Percentiles rank a stretch among this genome's conserved stretches.
Evolutionary conservation across 2,329 filamentous ascomycete genomes (phyloP).

Genomic region (Colletotrichum eremochloae): DNA sequence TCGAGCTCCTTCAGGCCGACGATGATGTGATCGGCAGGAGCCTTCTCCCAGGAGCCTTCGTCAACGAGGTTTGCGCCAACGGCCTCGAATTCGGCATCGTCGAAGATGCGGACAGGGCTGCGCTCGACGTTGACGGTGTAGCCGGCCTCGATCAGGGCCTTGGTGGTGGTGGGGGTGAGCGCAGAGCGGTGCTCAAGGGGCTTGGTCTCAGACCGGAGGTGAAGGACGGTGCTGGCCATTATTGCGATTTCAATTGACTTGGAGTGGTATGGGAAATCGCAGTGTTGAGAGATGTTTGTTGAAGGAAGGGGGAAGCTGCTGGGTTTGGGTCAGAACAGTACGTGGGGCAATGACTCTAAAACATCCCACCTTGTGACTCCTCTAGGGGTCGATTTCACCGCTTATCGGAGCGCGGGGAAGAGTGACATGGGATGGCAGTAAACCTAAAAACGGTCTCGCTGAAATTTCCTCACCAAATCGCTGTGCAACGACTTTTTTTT

Average conservation of each 20-base stretch:
- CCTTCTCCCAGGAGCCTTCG: slow-evolving; percentile 76
- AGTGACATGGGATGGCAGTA: slow-evolving; percentile 34
- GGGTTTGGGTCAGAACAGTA: slow-evolving; percentile 19
- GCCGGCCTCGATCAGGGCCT: slow-evolving; percentile 75
- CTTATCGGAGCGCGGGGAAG: slow-evolving; percentile 40
- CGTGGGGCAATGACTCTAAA: slow-evolving; percentile 40
- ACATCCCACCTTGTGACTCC: slow-evolving; percentile 39
- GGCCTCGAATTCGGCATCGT: slow-evolving; percentile 71
- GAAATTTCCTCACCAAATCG: neutral
- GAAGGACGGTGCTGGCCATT: slow-evolving; percentile 53
- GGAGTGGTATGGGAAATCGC: neutral
- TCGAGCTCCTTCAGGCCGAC: slow-evolving; percentile 84
- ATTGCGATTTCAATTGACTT: slow-evolving; percentile 19
- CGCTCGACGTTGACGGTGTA: slow-evolving; percentile 78
- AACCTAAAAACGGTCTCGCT: slow-evolving; percentile 1
- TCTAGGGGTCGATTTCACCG: slow-evolving; percentile 27
- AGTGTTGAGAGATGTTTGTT: slow-evolving; percentile 9
- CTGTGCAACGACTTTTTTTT: neutral
- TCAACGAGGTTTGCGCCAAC: slow-evolving; percentile 75
- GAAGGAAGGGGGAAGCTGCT: slow-evolving; percentile 17
- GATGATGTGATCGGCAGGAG: slow-evolving; percentile 77
- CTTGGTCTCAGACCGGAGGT: slow-evolving; percentile 72
- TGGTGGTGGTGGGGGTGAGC: slow-evolving; percentile 60
- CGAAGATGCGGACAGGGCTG: slow-evolving; percentile 74
- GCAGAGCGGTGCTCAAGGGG: slow-evolving; percentile 68